phyloP scores from a whole-genome alignment of 2,329 filamentous ascomycete genomes.

The Madurella fahalii region DNA sequence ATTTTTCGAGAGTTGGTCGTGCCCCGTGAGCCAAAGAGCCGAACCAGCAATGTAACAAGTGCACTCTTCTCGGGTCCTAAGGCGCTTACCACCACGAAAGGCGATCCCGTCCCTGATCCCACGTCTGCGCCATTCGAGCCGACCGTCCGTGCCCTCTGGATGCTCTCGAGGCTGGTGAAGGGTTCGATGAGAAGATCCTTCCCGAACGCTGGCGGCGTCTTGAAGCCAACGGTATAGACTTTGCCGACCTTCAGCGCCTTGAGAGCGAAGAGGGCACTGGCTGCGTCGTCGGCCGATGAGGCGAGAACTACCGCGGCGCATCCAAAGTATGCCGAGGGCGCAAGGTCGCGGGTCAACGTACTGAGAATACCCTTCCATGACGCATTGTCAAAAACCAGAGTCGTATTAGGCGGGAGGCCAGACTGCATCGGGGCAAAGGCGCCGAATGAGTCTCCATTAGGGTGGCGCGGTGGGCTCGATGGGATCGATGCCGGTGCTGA shows the following conservation, averaged over 20 bases:
- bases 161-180: slow-evolving; percentile 68
- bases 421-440: slow-evolving; percentile 24
- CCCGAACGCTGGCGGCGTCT: slow-evolving; percentile 57
- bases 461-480: slow-evolving; percentile 43
- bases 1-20: slow-evolving; percentile 55
- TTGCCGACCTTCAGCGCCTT: slow-evolving; percentile 71
- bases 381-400: slow-evolving; percentile 74
- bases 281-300: slow-evolving; percentile 68
- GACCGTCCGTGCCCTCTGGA: slow-evolving; percentile 49
- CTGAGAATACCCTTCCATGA: slow-evolving; percentile 82
- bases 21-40: slow-evolving; percentile 59
- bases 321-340: slow-evolving; percentile 74
- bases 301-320: slow-evolving; percentile 73
- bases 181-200: slow-evolving; percentile 69
- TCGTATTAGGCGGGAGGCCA: slow-evolving; percentile 45
- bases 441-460: slow-evolving; percentile 26
- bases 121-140: slow-evolving; percentile 27
- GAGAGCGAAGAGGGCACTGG: slow-evolving; percentile 73
- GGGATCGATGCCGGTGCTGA: slow-evolving; percentile 46
- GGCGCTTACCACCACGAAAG: slow-evolving; percentile 78
- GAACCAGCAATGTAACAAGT: slow-evolving; percentile 71
- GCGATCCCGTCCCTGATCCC: slow-evolving; percentile 49
- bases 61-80: slow-evolving; percentile 74
- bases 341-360: slow-evolving; percentile 74
- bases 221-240: slow-evolving; percentile 82